A percentile compares a stretch with the other conserved stretches of the same genome.
phyloP scores from a whole-genome alignment of 352 stramenopile genomes.

The Pythium monospermum region DNA sequence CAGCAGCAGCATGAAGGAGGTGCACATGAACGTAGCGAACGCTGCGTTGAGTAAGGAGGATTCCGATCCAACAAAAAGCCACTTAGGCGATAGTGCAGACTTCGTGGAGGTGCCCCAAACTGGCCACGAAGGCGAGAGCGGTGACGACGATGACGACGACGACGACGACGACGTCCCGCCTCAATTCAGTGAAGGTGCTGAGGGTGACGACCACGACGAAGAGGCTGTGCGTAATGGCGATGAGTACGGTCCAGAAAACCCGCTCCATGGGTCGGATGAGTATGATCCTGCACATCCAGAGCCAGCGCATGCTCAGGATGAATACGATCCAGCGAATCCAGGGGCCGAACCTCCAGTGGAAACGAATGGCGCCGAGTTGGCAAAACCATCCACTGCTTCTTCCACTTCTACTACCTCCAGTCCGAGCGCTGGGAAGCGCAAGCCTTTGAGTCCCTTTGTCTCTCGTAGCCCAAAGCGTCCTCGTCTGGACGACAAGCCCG shows the following conservation, averaged over 20 bases:
- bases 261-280: slow-evolving; percentile 13
- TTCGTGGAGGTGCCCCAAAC: too few relatives aligned
- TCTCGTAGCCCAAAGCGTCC: slow-evolving; percentile 15
- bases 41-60: too few relatives aligned
- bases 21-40: too few relatives aligned
- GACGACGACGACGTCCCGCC: background rate
- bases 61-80: too few relatives aligned
- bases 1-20: too few relatives aligned
- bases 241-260: slow-evolving; percentile 30
- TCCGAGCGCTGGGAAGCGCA: slow-evolving; percentile 7
- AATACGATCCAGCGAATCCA: slow-evolving; percentile 24
- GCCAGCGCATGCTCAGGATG: slow-evolving; percentile 8
- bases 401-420: too few relatives aligned
- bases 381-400: too few relatives aligned
- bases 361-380: background rate
- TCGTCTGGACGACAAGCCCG: slow-evolving; percentile 5
- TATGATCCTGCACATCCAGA: slow-evolving; percentile 3
- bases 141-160: background rate
- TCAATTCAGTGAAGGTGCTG: background rate
- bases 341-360: background rate
- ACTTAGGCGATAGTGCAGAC: too few relatives aligned
- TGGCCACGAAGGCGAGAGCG: background rate
- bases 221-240: slow-evolving; percentile 13
- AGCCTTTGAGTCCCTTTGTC: too few relatives aligned
- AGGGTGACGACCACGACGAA: background rate